Evolutionary conservation across 257 asterid species (phyloP).

Genomic region (Sherardia arvensis): DNA sequence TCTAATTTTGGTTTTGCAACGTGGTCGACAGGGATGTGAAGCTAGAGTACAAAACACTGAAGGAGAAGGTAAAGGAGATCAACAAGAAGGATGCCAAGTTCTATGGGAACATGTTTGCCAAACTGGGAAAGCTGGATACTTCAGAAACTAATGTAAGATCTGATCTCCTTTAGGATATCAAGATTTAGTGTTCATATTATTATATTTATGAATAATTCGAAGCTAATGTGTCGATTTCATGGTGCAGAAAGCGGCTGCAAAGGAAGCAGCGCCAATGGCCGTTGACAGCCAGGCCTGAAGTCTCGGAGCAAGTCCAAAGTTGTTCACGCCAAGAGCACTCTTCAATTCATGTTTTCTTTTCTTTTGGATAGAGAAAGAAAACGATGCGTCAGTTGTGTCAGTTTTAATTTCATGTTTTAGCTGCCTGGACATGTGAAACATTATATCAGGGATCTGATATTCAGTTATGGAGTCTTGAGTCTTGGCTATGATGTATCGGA

Average conservation of each 20-base stretch:
- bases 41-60: conserved; percentile 31
- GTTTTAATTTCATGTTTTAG: neutral
- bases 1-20: neutral
- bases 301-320: neutral
- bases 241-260: conserved; percentile 27
- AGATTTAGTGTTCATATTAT: neutral
- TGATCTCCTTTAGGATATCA: neutral
- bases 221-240: neutral
- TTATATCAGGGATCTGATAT: neutral
- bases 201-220: neutral
- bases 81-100: conserved; percentile 40
- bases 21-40: conserved; percentile 25
- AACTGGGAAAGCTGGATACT: conserved; percentile 23
- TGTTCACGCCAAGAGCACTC: no score
- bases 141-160: conserved; percentile 18
- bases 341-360: neutral
- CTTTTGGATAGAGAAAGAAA: neutral
- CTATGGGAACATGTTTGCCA: conserved; percentile 42
- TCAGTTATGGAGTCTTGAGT: neutral
- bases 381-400: neutral
- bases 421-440: no score
- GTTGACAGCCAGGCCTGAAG: conserved; percentile 51
- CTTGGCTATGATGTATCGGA: neutral
- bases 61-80: conserved; percentile 36
- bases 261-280: conserved; percentile 40